Conservation (phyloP, 345 rosid genomes). For the Dovyalis caffra region DNA sequence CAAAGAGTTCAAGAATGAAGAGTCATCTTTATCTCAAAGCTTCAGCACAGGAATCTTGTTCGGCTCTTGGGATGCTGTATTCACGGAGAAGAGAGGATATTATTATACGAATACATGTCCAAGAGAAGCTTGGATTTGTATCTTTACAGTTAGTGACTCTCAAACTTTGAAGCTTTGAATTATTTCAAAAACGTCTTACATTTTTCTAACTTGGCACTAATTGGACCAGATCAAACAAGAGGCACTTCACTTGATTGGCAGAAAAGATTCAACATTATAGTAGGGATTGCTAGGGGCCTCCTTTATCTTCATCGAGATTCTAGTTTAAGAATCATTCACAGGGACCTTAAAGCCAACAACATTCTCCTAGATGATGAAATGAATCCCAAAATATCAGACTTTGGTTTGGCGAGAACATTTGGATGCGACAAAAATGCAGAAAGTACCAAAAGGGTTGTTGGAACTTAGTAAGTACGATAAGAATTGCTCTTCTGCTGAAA, state of each 20-base stretch:
- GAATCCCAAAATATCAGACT: constrained; percentile 18
- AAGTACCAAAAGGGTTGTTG: constrained; percentile 8
- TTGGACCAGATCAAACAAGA: constrained; percentile 11
- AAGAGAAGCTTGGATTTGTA: constrained; percentile 10
- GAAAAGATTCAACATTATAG: constrained; percentile 6
- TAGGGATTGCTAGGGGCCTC: constrained; percentile 18
- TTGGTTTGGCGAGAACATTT: constrained; percentile 21
- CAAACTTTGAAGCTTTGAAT: background rate
- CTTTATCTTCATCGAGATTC: constrained; percentile 21
- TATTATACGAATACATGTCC: constrained; percentile 7
- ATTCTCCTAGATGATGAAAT: constrained; percentile 18
- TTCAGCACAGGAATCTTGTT: constrained; percentile 22
- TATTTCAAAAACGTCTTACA: background rate
- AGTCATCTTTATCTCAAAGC: constrained; percentile 13
- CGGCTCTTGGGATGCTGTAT: constrained; percentile 19
- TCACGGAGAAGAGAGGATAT: constrained; percentile 19
- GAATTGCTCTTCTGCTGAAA: background rate
- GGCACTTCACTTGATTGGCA: constrained; percentile 18
- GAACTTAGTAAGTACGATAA: constrained; percentile 9
- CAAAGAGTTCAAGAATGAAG: constrained; percentile 18
- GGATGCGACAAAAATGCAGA: constrained; percentile 11
- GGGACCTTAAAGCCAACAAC: constrained; percentile 14
- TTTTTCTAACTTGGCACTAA: background rate
- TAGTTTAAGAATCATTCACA: constrained; percentile 11
- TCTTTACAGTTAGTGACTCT: constrained; percentile 12